A percentile compares a stretch with the other conserved stretches of the same genome.
Conservation (phyloP, 2,329 filamentous ascomycete genomes). For the Aspergillus nomiae region DNA sequence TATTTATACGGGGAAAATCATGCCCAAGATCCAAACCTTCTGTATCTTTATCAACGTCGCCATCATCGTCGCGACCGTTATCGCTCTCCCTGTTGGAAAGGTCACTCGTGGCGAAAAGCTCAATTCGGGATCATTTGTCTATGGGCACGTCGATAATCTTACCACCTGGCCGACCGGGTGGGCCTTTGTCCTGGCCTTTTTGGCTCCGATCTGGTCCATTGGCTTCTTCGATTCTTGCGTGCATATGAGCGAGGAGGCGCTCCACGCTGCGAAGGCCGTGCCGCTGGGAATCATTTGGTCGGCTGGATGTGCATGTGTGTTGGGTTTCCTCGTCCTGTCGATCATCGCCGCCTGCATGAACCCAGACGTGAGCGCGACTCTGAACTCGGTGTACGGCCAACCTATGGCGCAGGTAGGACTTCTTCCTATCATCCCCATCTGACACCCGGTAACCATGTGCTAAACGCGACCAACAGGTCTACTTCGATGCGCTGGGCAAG, state of each 20-base stretch:
- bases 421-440: not conserved
- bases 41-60: conserved; percentile 59
- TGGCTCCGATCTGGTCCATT: conserved; percentile 63
- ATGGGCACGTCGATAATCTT: conserved; percentile 58
- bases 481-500: conserved; percentile 63
- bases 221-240: conserved; percentile 59
- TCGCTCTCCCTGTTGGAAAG: conserved; percentile 58
- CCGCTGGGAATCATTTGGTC: conserved; percentile 63
- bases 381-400: conserved; percentile 57
- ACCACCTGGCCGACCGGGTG: conserved; percentile 61
- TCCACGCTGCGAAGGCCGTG: conserved; percentile 61
- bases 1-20: conserved; percentile 55
- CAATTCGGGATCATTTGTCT: conserved; percentile 54
- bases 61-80: conserved; percentile 58
- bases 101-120: conserved; percentile 27
- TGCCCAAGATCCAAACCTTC: conserved; percentile 61
- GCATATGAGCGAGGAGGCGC: conserved; percentile 63
- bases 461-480: conserved; percentile 46
- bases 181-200: conserved; percentile 63
- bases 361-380: conserved; percentile 52
- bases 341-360: conserved; percentile 61
- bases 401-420: conserved; percentile 54
- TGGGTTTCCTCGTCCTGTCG: conserved; percentile 61
- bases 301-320: conserved; percentile 52
- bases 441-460: not conserved